phyloP scores from a whole-genome alignment of 257 asterid genomes.

The Solanum ossicruentum region DNA sequence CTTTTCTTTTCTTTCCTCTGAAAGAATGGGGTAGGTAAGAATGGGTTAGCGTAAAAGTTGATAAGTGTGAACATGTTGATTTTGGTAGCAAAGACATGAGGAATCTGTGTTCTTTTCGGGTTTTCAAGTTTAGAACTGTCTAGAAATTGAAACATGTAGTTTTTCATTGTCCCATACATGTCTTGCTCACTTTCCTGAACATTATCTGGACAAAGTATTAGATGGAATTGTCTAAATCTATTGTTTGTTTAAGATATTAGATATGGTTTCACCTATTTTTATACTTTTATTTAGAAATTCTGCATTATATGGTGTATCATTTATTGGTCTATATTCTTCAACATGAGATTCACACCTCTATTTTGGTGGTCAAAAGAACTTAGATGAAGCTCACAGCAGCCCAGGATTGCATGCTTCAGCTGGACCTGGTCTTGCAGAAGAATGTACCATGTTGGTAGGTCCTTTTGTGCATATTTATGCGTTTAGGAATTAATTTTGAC shows the following conservation, averaged over 20 bases:
- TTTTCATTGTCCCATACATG: not conserved
- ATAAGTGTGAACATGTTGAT: not conserved
- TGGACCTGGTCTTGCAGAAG: slow-evolving; percentile 95
- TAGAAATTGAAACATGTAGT: not conserved
- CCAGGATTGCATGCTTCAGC: slow-evolving; percentile 97
- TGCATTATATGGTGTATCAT: not conserved
- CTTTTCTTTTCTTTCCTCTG: not conserved
- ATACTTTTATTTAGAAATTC: not conserved
- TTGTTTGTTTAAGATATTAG: not conserved
- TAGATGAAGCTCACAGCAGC: slow-evolving; percentile 94
- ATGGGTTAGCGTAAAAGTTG: not conserved
- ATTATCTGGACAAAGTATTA: not conserved
- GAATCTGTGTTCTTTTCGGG: not conserved
- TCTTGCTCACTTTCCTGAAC: not conserved
- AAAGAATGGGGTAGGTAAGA: not conserved
- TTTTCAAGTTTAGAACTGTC: not conserved
- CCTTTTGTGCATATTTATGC: not conserved
- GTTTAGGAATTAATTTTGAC: not conserved
- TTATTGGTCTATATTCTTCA: not conserved
- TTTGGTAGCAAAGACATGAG: not conserved
- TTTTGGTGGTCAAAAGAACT: slow-evolving; percentile 42
- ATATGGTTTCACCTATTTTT: not conserved
- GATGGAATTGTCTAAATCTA: not conserved
- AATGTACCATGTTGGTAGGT: slow-evolving; percentile 33
- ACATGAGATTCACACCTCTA: not conserved